Conservation (phyloP, 345 rosid species). For the Noccaea caerulescens region DNA sequence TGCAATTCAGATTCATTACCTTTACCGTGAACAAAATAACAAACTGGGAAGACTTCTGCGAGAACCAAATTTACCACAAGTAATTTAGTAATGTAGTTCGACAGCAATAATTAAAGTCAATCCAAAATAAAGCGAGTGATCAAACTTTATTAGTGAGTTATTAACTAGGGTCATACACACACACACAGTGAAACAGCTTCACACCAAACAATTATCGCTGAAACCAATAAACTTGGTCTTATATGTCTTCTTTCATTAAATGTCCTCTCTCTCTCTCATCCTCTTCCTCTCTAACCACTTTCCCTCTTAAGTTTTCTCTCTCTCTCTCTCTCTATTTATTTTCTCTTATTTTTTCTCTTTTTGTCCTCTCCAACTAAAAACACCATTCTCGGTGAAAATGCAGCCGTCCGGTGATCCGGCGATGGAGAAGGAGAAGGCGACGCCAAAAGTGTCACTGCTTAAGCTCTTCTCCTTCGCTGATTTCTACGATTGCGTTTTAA, state of each 20-base stretch:
- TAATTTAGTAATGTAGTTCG: constrained; percentile 3
- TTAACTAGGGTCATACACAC: constrained; percentile 28
- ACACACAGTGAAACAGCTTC: constrained; percentile 5
- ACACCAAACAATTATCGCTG: constrained; percentile 44
- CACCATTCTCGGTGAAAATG: constrained; percentile 34
- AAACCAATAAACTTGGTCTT: constrained; percentile 41
- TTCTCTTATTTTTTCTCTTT: constrained; percentile 9
- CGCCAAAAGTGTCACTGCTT: constrained; percentile 56
- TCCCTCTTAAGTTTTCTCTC: constrained; percentile 12
- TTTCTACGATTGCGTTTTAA: constrained; percentile 69
- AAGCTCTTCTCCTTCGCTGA: constrained; percentile 88
- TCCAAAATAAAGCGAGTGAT: background rate
- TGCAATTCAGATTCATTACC: background rate
- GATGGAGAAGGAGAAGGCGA: constrained; percentile 27
- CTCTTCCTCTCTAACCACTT: constrained; percentile 45
- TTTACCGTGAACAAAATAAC: constrained; percentile 9
- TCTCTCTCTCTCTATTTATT: constrained; percentile 30
- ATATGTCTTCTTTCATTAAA: constrained; percentile 40
- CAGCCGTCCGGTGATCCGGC: constrained; percentile 43
- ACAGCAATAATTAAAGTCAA: background rate
- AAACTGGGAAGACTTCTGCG: background rate
- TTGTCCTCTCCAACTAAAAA: constrained; percentile 15
- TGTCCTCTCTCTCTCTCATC: constrained; percentile 26
- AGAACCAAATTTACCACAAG: background rate
- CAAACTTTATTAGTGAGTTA: constrained; percentile 2